Evolutionary conservation across 148 eudicot genomes (phyloP), one percentile per base, ranked within the genome.

Genomic region (Tetragonia tetragonoides): DNA sequence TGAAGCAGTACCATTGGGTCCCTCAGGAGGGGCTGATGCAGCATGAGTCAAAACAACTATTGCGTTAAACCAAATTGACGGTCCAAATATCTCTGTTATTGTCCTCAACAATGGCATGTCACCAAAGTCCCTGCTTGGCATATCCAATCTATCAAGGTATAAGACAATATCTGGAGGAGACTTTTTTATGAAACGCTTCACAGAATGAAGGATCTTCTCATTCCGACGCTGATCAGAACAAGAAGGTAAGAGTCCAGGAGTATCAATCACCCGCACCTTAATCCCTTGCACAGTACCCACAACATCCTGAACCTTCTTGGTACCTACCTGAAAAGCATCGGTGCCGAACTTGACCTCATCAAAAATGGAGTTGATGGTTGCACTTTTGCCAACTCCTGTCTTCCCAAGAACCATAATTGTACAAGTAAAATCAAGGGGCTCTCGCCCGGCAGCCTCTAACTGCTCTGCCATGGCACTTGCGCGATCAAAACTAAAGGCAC

Each of bases 1-100:
- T 9, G 93, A 84, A 38, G 97, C 83, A 68, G 88, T 86, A n/a
- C 99, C 99, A 85, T 93, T 91, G 71, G 99, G 97, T 39, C 99
- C 99, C 59, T 95, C 99, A n/a, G 99, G 99, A n/a, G 99, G 99
- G 46, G 99, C 99, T 40, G 99, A 93, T 54, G 97, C 99, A 70
- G 99, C 99, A 84, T 95, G 99, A 72, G 99, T 93, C 77, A 95
- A 81, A 78, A 93, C 99, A 47, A 95, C 99, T 75, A 95, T 93
- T 5, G 99, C 99, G 77, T 93, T 95, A 75, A 93, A 93, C 99
- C 99, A 95, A 68, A 95, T 95, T 12, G 92, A 90, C 2, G 93
- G 93, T 53, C 99, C 98, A 81, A 95, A 93, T 69, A 88, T 83
- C 15, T 90, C 97, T 8, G 95, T 95, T 53, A 95, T 89, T 3